phyloP scores from a whole-genome alignment of 1,284 basidiomycete species.

The Leucoagaricus sp. region DNA sequence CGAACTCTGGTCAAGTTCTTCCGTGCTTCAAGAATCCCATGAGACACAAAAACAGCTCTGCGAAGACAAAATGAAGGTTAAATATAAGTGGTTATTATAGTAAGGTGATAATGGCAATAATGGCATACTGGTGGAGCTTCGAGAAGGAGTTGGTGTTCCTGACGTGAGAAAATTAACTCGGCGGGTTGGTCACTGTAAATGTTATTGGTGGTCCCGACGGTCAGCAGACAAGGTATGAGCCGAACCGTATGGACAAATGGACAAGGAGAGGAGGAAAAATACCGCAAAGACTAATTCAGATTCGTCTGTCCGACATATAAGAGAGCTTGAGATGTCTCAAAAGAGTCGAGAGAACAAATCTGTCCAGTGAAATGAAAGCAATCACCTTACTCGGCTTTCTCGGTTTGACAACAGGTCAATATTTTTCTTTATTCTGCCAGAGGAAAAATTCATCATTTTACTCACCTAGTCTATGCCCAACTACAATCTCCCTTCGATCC shows the following conservation, averaged over 20 bases:
- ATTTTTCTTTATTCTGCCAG: background rate
- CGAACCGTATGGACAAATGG: background rate
- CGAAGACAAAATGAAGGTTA: too few relatives aligned
- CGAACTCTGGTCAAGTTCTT: background rate
- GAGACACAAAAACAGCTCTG: background rate
- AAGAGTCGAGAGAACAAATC: background rate
- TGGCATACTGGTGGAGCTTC: background rate
- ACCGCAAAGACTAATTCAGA: background rate
- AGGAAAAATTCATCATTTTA: background rate
- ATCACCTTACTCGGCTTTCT: background rate
- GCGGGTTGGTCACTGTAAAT: background rate
- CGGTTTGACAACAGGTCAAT: slow-evolving; percentile 2
- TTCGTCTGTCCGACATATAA: background rate
- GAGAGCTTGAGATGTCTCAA: background rate
- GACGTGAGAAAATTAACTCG: slow-evolving; percentile 1
- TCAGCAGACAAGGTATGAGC: slow-evolving; percentile 13
- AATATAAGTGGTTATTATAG: background rate
- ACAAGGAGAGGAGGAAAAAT: background rate
- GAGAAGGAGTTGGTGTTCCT: background rate
- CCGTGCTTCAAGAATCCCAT: background rate
- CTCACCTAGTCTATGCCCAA: slow-evolving; percentile 8
- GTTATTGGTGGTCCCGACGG: background rate
- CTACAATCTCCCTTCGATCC: slow-evolving; percentile 8
- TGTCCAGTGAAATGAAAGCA: slow-evolving; percentile 1
- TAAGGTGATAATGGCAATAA: background rate